Conservation (phyloP, 306 rosid species). For the Abrus pulchellus region DNA sequence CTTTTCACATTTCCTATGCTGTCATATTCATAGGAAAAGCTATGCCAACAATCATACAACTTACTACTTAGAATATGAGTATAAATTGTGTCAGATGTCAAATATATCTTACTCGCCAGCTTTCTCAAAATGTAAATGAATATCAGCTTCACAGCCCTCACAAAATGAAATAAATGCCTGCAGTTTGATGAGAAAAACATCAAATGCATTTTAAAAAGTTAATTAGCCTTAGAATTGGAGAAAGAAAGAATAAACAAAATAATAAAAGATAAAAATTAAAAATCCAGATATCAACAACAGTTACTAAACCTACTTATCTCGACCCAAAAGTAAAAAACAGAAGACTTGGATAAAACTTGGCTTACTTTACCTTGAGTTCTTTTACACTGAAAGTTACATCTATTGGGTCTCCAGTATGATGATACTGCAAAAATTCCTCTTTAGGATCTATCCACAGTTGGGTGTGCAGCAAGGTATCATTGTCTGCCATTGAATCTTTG, state of each 20-base stretch:
- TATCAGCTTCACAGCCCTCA: slow-evolving; percentile 93
- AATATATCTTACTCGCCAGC: slow-evolving; percentile 88
- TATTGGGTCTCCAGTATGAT: slow-evolving; percentile 82
- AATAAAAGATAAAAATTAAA: slow-evolving; percentile 38
- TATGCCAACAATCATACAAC: slow-evolving; percentile 13
- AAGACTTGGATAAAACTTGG: background rate
- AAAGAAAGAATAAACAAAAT: slow-evolving; percentile 23
- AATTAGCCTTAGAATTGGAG: background rate
- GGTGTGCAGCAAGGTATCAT: slow-evolving; percentile 81
- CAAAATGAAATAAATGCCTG: slow-evolving; percentile 98
- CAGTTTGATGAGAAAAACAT: slow-evolving; percentile 45
- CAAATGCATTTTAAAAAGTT: slow-evolving; percentile 7
- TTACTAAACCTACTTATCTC: slow-evolving; percentile 18
- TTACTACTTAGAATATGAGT: background rate
- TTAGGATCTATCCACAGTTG: slow-evolving; percentile 97
- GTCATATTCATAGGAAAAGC: slow-evolving; percentile 2
- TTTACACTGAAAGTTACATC: slow-evolving; percentile 95
- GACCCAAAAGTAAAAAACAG: slow-evolving; percentile 28
- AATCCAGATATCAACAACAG: background rate
- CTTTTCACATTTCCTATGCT: slow-evolving; percentile 15
- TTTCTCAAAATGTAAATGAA: slow-evolving; percentile 85
- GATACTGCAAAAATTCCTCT: slow-evolving; percentile 91
- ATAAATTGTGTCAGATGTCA: slow-evolving; percentile 9
- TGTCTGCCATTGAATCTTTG: slow-evolving; percentile 64
- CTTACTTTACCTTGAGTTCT: slow-evolving; percentile 83